These are phyloP conservation scores for Astraeus odoratus DNA, from an alignment of 768 basidiomycete species.

Conservation along the genomic window DNA sequence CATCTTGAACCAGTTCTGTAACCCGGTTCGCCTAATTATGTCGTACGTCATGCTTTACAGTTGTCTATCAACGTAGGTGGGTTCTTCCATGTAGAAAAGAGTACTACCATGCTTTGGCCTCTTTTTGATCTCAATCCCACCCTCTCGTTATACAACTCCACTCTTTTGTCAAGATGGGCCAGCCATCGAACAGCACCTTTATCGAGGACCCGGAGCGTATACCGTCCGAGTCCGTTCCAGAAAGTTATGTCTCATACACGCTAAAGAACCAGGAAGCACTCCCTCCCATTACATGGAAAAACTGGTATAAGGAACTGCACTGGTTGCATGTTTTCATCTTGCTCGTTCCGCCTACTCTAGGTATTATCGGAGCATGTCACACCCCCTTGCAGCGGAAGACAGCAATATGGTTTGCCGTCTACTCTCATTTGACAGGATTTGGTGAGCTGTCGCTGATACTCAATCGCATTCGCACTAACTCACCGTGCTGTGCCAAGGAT, in stretches of 20 bases:
- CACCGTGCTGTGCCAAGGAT: slow-evolving; percentile 34
- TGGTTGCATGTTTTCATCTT: slow-evolving; percentile 67
- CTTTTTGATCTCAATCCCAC: background rate
- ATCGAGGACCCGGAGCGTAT: slow-evolving; percentile 5
- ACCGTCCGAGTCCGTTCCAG: slow-evolving; percentile 38
- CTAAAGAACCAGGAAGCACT: slow-evolving; percentile 54
- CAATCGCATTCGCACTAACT: background rate
- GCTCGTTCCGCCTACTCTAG: slow-evolving; percentile 58
- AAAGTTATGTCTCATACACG: slow-evolving; percentile 69
- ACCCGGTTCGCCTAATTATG: too few relatives aligned
- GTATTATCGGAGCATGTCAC: slow-evolving; percentile 60
- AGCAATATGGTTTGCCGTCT: slow-evolving; percentile 46
- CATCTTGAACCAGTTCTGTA: too few relatives aligned
- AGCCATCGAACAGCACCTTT: background rate
- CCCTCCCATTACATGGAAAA: slow-evolving; percentile 53
- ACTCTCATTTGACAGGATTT: slow-evolving; percentile 69
- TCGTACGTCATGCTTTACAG: too few relatives aligned
- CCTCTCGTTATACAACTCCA: background rate
- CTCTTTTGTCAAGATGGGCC: background rate
- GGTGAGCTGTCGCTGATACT: slow-evolving; percentile 37
- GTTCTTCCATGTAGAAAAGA: too few relatives aligned
- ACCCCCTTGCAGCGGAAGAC: slow-evolving; percentile 65
- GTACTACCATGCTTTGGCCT: background rate
- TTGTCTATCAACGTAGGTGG: too few relatives aligned
- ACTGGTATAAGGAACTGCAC: slow-evolving; percentile 51